phyloP scores from a whole-genome alignment of 2,329 filamentous ascomycete species.

The Pseudogymnoascus sp. region DNA sequence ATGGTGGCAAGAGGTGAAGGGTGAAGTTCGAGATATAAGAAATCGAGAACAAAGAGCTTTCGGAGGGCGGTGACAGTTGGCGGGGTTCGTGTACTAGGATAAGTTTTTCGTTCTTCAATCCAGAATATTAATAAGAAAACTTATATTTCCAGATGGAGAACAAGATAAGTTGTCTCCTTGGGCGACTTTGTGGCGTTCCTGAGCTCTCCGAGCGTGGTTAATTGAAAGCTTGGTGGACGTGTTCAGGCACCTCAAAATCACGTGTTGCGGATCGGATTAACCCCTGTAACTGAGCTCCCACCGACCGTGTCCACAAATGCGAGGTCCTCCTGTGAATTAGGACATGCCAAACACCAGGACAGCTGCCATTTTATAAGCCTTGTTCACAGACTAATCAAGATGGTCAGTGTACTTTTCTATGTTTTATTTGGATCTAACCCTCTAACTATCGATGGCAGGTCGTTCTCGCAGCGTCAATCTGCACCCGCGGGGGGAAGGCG shows the following conservation, averaged over 20 bases:
- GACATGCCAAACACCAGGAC: slow-evolving; percentile 2
- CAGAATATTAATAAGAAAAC: background rate
- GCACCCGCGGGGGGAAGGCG: slow-evolving; percentile 95
- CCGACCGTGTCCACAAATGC: slow-evolving; percentile 9
- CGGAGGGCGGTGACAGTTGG: background rate
- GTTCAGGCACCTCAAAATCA: background rate
- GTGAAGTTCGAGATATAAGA: background rate
- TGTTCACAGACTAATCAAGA: slow-evolving; percentile 8
- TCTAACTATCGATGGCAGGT: slow-evolving; percentile 51
- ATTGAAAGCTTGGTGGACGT: background rate
- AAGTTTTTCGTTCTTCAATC: background rate
- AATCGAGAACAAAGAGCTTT: background rate
- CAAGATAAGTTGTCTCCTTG: background rate
- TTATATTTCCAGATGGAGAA: background rate
- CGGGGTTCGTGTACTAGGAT: background rate
- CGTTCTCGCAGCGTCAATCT: slow-evolving; percentile 97
- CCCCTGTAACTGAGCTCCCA: slow-evolving; percentile 7
- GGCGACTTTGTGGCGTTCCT: background rate
- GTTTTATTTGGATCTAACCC: background rate
- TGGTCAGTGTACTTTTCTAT: background rate
- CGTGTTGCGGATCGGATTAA: slow-evolving; percentile 9
- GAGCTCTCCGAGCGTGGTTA: background rate
- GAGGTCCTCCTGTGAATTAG: background rate
- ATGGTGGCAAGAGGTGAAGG: slow-evolving; percentile 2
- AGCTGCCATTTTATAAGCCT: background rate